Base-by-base conservation (phyloP, 2,329 filamentous ascomycete genomes). In the Fusarium sp. region DNA sequence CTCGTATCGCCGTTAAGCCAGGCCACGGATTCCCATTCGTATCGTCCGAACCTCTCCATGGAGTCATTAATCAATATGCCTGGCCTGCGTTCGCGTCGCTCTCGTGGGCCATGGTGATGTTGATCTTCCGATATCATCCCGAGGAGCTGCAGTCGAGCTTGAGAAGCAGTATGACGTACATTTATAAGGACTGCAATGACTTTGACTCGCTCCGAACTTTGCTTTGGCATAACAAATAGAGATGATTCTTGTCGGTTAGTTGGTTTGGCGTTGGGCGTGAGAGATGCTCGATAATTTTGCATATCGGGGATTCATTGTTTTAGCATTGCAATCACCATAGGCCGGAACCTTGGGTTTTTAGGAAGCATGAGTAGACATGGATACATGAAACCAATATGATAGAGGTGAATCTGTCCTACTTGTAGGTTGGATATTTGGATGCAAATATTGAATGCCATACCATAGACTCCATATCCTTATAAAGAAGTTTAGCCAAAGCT, bases 81-180 rank as follows among this genome's bases (percentile, higher is more conserved):
- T 99, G 96, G 96, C 94, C 96, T 4, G 92, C 92, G 5, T 99
- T 99, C 84, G 96, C 96, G 47, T 93, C 92, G 77, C 79, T 96
- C 74, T 97, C 93, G 80, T 99, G 96, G 96, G 96, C 92, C 9
- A 87, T 91, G 79, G 95, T 99, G 73, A 99, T 99, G 96, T 94
- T 96, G 85, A 84, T 99, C 70, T 99, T 98, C 86, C 90, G 93
- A 78, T 94, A 93, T 89, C 92, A 98, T 85, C 95, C 96, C 10
- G 94, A 97, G 78, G 94, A 93, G 64, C 89, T 99, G 80, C 96
- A 98, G 87, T 90, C 92, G 69, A 98, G 95, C 82, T 84, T 99
- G 87, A 90, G 94, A 82, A 95, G 91, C 84, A 98, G 95, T 85
- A 99, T 99, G 96, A 94, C 90, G 78, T 99, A 99, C 81, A 98